A percentile compares a stretch with the other conserved stretches of the same genome.
Evolutionary conservation across 192 early-diverging fungal genomes (phyloP).

Genomic region (Chytriomyces sp.): DNA sequence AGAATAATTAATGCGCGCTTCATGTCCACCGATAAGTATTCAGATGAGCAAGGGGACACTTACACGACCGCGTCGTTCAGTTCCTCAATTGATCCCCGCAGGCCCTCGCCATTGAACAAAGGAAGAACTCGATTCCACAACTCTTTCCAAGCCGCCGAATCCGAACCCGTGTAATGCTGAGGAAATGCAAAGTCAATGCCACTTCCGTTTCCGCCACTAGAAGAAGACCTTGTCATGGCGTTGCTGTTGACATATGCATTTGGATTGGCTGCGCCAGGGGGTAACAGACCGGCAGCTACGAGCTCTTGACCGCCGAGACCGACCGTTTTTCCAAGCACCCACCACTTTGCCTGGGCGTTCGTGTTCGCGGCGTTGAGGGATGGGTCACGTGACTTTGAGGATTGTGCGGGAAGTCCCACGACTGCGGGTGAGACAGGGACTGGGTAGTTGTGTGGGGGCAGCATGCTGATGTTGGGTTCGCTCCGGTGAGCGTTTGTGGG

Average conservation of each 20-base stretch:
- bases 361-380: not conserved
- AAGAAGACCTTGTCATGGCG: not conserved
- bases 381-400: not conserved
- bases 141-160: conserved; percentile 65
- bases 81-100: conserved; percentile 84
- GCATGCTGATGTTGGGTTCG: no score
- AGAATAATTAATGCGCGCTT: conserved; percentile 6
- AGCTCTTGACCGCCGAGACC: not conserved
- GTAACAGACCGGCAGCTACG: not conserved
- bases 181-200: not conserved
- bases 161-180: not conserved
- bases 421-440: not conserved
- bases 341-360: not conserved
- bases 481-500: no score
- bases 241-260: not conserved
- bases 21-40: conserved; percentile 54
- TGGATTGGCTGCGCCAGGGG: not conserved
- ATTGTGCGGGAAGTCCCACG: not conserved
- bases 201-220: not conserved
- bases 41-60: not conserved
- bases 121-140: conserved; percentile 77
- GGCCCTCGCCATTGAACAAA: conserved; percentile 83
- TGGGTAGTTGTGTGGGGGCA: not conserved
- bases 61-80: conserved; percentile 79
- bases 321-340: not conserved